Base-by-base conservation (phyloP, 768 basidiomycete genomes). In the Lyophyllum shimeji region DNA sequence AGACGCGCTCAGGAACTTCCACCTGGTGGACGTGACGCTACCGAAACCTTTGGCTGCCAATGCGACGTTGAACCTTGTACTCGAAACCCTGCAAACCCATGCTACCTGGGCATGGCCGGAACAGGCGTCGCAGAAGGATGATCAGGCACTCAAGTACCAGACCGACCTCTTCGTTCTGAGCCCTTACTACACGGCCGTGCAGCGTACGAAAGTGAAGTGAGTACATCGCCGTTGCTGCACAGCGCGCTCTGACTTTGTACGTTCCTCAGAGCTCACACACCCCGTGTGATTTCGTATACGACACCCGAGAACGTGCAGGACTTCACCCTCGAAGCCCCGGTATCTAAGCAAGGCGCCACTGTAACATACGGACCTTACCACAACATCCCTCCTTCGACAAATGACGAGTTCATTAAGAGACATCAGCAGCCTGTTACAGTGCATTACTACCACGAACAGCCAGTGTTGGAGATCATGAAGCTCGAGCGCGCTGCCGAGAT, bases 331-430 rank as follows among this genome's bases (percentile, higher is more conserved):
- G 88, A 87, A n/a, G 73, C 69, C 23, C 65, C 82, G 5, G 86
- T 80, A 12, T 84, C 86, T 37, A 90, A 90, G 70, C 82, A 89
- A 44, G 90, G 92, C 34, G 79, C 88, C 7, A 89, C 89, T 4
- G 71, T 97, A 33, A 93, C 91, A 11, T 95, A 95, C 62, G 95
- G 95, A 0, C 95, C 95, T 13, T 97, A 85, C 74, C 81, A 84
- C 66, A 81, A 86, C 56, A 76, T 96, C 46, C 89, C 86, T 13
- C 65, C 82, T 9, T 88, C 92, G 2, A 71, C 85, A 0, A 78
- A 75, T 49, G 47, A 71, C 7, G 74, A 75, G 3, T 92, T 91
- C 66, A 69, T 86, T 45, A 69, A 77, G 55, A 70, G 76, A 43
- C 71, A 83, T 63, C 92, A 95, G 65, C 81, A 87, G 61, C 76